A percentile compares a stretch with the other conserved stretches of the same genome.
These are phyloP conservation scores for Penicillium sp. DNA, from an alignment of 2,329 filamentous ascomycete genomes.

Conservation along the genomic window DNA sequence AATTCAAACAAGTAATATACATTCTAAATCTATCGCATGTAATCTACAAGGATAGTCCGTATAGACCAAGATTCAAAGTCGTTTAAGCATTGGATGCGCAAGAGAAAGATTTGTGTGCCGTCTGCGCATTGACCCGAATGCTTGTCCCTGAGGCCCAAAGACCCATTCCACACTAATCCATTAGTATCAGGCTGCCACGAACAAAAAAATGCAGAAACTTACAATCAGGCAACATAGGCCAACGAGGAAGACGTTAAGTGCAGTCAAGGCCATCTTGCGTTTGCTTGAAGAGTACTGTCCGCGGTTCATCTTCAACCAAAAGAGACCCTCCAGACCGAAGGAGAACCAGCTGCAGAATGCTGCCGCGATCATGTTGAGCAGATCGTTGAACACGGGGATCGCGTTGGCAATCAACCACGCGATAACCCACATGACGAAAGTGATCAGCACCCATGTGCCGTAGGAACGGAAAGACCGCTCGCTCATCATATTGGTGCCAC, in stretches of 20 bases:
- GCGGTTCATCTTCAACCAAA: constrained; percentile 38
- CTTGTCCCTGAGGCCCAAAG: constrained; percentile 24
- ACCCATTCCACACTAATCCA: constrained; percentile 24
- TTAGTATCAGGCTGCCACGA: background rate
- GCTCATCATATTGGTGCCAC: constrained; percentile 54
- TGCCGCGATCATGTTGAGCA: constrained; percentile 58
- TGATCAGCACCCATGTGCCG: constrained; percentile 59
- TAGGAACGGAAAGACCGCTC: constrained; percentile 51
- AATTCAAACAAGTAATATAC: background rate
- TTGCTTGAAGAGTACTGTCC: constrained; percentile 25
- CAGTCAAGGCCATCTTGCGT: background rate
- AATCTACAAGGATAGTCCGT: background rate
- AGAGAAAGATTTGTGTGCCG: background rate
- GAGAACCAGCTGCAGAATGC: constrained; percentile 7
- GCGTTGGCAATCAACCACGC: constrained; percentile 67
- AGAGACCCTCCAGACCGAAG: constrained; percentile 19
- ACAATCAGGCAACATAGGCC: background rate
- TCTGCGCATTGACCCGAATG: background rate
- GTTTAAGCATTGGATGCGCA: background rate
- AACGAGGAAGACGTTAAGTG: constrained; percentile 1
- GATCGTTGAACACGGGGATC: constrained; percentile 66
- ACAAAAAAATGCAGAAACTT: background rate
- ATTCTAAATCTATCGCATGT: background rate
- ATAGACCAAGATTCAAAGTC: background rate
- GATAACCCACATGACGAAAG: constrained; percentile 55